Evolutionary conservation across 192 early-diverging fungal genomes (phyloP).

Genomic region (Polychytrium aggregatum): DNA sequence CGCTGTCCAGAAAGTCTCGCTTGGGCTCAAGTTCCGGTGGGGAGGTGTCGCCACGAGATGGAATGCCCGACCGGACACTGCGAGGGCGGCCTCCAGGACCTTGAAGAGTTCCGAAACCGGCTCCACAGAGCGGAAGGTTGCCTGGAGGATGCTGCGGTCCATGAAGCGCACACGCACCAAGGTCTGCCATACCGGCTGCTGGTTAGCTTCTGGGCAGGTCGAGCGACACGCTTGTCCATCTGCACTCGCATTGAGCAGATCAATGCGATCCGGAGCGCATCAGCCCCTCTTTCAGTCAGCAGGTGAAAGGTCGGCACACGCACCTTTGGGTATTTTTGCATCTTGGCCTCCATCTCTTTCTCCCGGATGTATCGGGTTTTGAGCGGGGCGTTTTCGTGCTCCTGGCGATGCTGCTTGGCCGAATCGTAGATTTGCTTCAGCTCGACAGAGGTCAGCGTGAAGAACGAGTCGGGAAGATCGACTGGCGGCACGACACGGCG

Average conservation of each 20-base stretch:
- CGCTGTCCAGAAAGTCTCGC: constrained; percentile 29
- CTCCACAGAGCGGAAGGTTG: constrained; percentile 48
- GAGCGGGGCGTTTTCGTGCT: constrained; percentile 54
- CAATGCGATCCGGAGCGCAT: no score
- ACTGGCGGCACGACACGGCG: constrained; percentile 24
- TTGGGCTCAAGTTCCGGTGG: constrained; percentile 10
- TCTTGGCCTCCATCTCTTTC: constrained; percentile 43
- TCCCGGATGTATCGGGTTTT: constrained; percentile 73
- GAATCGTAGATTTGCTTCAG: constrained; percentile 51
- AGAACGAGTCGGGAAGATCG: constrained; percentile 81
- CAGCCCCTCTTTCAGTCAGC: no score
- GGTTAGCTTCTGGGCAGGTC: no score
- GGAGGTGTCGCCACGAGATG: constrained; percentile 31
- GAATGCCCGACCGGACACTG: constrained; percentile 6
- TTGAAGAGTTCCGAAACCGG: constrained; percentile 9
- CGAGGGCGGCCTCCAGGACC: constrained; percentile 3
- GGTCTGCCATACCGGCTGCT: no score
- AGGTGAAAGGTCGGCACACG: no score
- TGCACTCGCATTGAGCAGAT: no score
- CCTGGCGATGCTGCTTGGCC: constrained; percentile 27
- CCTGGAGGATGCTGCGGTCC: constrained; percentile 63
- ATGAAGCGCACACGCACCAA: constrained; percentile 76
- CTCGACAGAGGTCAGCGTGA: constrained; percentile 60
- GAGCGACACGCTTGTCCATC: no score
- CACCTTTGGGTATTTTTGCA: constrained; percentile 64